These are phyloP conservation scores for Persicaria tinctoria DNA, from an alignment of 148 eudicot species.

Conservation along the genomic window DNA sequence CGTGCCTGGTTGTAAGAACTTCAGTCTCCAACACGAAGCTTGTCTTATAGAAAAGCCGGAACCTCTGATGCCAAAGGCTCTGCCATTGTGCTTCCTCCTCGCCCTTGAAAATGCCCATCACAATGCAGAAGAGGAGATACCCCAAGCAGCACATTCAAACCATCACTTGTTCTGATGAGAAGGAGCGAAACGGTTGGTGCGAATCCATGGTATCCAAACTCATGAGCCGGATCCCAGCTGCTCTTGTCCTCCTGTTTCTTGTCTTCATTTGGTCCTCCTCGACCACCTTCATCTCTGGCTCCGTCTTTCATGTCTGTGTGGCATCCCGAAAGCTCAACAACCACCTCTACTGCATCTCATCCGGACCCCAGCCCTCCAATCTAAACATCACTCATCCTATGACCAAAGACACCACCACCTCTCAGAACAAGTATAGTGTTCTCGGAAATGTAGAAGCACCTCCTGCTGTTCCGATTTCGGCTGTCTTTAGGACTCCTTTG, in stretches of 20 bases:
- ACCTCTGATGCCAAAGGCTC: background rate
- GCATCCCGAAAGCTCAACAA: slow-evolving; percentile 58
- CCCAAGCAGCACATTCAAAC: background rate
- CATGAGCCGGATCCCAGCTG: slow-evolving; percentile 26
- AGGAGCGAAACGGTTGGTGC: background rate
- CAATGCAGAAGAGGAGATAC: slow-evolving; percentile 7
- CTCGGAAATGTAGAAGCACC: background rate
- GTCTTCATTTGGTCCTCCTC: slow-evolving; percentile 63
- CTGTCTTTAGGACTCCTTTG: background rate
- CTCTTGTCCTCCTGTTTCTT: slow-evolving; percentile 36
- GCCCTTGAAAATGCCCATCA: slow-evolving; percentile 10
- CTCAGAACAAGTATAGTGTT: too few species aligned
- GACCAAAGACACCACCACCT: background rate
- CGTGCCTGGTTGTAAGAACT: slow-evolving; percentile 12
- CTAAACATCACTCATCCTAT: slow-evolving; percentile 27
- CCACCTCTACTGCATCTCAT: slow-evolving; percentile 56
- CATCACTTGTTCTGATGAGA: background rate
- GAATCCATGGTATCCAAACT: slow-evolving; percentile 8
- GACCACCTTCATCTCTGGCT: slow-evolving; percentile 51
- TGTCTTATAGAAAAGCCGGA: background rate
- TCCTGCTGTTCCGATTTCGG: background rate
- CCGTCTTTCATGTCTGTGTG: slow-evolving; percentile 56
- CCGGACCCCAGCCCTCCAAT: slow-evolving; percentile 43
- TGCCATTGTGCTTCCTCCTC: background rate
- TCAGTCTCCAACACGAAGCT: background rate